Conservation (phyloP, 495 filamentous ascomycete species). For the Durotheca rogersii region DNA sequence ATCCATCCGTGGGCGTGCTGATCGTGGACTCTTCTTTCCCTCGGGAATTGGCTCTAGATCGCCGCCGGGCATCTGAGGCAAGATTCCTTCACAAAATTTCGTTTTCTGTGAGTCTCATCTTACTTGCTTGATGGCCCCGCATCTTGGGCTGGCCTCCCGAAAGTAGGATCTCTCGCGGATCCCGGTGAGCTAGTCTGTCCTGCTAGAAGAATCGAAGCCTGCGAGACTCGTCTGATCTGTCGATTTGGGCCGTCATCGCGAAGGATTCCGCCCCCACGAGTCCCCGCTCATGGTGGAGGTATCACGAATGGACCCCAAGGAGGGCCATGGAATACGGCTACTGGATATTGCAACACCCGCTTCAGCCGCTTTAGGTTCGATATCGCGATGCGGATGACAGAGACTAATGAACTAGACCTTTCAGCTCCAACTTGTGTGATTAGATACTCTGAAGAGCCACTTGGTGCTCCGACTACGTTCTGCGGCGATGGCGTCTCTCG, state of each 20-base stretch:
- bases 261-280: conserved; percentile 37
- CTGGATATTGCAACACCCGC: conserved; percentile 7
- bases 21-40: not conserved
- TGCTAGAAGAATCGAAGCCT: conserved; percentile 6
- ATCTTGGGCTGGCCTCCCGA: conserved; percentile 17
- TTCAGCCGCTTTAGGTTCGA: conserved; percentile 11
- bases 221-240: conserved; percentile 8
- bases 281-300: conserved; percentile 25
- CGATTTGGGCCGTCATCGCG: conserved; percentile 27
- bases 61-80: conserved; percentile 6
- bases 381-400: not conserved
- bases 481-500: conserved; percentile 6
- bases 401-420: conserved; percentile 1
- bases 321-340: conserved; percentile 10
- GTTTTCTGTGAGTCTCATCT: conserved; percentile 15
- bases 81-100: not conserved
- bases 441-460: conserved; percentile 7
- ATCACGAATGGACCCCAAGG: conserved; percentile 15
- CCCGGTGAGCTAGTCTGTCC: conserved; percentile 12
- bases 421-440: conserved; percentile 3
- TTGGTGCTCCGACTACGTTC: conserved; percentile 7
- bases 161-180: conserved; percentile 11
- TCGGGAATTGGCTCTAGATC: conserved; percentile 5
- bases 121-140: conserved; percentile 25
- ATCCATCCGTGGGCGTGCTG: not conserved